Conservation (phyloP, 495 filamentous ascomycete species). For the Entonaema liquescens region DNA sequence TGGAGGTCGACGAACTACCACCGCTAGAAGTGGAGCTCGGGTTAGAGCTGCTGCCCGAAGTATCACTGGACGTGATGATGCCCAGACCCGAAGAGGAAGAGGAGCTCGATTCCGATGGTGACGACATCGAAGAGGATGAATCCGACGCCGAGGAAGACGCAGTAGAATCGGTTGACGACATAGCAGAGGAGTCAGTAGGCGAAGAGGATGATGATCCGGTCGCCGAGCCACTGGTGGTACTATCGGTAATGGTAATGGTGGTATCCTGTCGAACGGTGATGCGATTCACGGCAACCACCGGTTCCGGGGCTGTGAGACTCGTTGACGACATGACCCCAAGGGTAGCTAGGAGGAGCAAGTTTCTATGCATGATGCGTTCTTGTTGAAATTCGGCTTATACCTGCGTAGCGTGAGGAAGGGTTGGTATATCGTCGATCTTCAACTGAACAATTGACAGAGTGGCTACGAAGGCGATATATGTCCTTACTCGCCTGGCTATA, state of each 20-base stretch:
- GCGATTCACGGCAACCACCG: constrained; percentile 16
- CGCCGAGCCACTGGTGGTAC: not conserved
- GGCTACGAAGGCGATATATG: not conserved
- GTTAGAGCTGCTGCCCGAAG: not conserved
- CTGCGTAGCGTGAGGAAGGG: not conserved
- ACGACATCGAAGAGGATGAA: not conserved
- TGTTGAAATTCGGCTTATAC: too few species aligned
- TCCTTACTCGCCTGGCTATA: constrained; percentile 5
- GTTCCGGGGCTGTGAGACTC: not conserved
- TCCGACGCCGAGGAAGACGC: not conserved
- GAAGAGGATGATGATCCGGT: not conserved
- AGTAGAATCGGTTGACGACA: not conserved
- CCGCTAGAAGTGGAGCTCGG: not conserved
- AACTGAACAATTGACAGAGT: not conserved
- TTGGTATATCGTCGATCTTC: not conserved
- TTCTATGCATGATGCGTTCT: constrained; percentile 11
- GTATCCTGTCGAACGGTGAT: constrained; percentile 39
- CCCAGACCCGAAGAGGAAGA: not conserved
- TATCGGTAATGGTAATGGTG: not conserved
- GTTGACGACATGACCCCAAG: constrained; percentile 2
- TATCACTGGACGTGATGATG: not conserved
- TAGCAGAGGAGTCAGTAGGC: not conserved
- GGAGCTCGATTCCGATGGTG: not conserved
- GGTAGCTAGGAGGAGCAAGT: constrained; percentile 3
- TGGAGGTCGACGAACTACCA: not conserved